Base-by-base conservation (phyloP, 1,139 yeast genomes). In the Candida frijolesensis region DNA sequence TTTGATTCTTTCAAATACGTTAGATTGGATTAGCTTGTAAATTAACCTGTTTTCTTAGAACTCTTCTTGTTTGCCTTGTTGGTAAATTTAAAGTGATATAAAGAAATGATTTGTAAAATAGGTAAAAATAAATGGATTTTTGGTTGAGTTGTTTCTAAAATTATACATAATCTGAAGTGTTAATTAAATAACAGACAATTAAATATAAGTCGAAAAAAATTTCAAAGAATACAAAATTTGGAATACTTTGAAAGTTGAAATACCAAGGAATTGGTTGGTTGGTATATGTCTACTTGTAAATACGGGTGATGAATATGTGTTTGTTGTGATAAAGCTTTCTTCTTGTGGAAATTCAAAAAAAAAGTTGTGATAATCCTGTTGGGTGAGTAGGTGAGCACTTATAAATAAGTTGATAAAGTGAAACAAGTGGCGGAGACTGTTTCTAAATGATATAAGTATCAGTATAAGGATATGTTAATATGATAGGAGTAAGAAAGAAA, bases 91-190 rank as follows among this genome's bases (percentile, higher is more conserved):
- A 39, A 45, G 42, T 29, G 45, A 44, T 51, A 51, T 51, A 44
- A 48, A 33, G 37, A 51, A 51, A 48, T 51, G 53, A 34, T 48
- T 51, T 29, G 53, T 44, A 44, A 51, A 51, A 39, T 46, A 51
- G 11, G 47, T 51, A 32, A 45, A 51, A 19, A 51, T 46, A 37
- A 51, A 48, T 48, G 51, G 45, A 39, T 47, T 41, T 44, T 49
- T 29, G 42, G 35, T 39, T 48, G 50, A 39, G 38, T 33, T 43
- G 44, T 46, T 47, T 49, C 52, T 51, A 46, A 32, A 46, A 32
- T 39, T 48, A 44, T 43, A 40, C 51, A 50, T 52, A 50, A 46
- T 48, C 43, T 42, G 46, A 16, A 32, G 33, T 25, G 12, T 25
- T 25, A 25, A 25, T 12, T 12, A 38, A 38, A 38, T 18, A 14